phyloP scores from a whole-genome alignment of 2,329 filamentous ascomycete genomes.

The Macrophomina tecta region DNA sequence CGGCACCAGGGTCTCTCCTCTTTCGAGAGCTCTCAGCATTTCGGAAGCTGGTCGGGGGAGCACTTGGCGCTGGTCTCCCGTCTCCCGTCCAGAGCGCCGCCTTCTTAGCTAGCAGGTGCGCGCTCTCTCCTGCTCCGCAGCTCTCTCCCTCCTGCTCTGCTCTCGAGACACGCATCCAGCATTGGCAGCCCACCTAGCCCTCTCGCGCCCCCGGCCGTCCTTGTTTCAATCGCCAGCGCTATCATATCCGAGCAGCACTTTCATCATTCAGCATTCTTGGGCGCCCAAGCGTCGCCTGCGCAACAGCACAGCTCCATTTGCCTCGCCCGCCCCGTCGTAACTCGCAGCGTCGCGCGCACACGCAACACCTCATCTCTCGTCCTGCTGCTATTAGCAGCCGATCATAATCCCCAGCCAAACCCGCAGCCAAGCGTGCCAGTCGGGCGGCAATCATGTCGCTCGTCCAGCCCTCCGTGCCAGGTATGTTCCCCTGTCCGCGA shows the following conservation, averaged over 20 bases:
- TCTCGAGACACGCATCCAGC: not conserved
- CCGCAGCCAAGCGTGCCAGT: not conserved
- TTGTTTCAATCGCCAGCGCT: conserved; percentile 20
- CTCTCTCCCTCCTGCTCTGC: too few species aligned
- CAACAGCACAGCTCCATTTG: conserved; percentile 11
- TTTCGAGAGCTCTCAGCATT: too few species aligned
- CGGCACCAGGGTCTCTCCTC: too few species aligned
- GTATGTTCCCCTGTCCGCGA: conserved; percentile 40
- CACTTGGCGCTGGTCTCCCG: too few species aligned
- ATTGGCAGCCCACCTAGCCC: not conserved
- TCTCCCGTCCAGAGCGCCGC: too few species aligned
- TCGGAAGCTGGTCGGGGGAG: too few species aligned
- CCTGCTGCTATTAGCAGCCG: conserved; percentile 20
- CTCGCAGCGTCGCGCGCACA: conserved; percentile 15
- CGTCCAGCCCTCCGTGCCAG: conserved; percentile 50
- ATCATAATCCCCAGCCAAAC: conserved; percentile 18
- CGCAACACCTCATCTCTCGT: conserved; percentile 23
- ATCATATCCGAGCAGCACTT: conserved; percentile 26
- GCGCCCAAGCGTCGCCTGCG: conserved; percentile 26
- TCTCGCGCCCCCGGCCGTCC: conserved; percentile 8
- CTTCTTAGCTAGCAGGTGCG: too few species aligned
- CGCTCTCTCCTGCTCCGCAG: not conserved
- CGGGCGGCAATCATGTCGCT: conserved; percentile 47
- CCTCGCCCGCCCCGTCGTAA: conserved; percentile 1
- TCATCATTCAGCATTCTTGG: conserved; percentile 26